Percentiles rank a stretch among this genome's conserved stretches.
phyloP scores from a whole-genome alignment of 192 early-diverging fungal genomes.

The Spizellomyces sp. region DNA sequence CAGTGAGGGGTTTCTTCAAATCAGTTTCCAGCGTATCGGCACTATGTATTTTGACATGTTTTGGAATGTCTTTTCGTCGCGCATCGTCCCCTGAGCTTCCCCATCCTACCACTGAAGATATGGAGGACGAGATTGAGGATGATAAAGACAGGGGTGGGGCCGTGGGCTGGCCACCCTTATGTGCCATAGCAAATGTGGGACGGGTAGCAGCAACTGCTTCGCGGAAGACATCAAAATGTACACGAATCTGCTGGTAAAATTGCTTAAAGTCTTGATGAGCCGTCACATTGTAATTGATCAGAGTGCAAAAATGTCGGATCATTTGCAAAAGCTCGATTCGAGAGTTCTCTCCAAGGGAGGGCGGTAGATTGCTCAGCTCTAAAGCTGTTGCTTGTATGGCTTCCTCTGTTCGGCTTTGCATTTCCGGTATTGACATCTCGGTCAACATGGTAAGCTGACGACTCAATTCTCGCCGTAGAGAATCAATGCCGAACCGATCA shows the following conservation, averaged over 20 bases:
- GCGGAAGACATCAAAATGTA: conserved; percentile 45
- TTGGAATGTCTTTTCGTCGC: neutral
- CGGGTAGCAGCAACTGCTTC: conserved; percentile 32
- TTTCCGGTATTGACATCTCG: conserved; percentile 45
- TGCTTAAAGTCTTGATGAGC: conserved; percentile 52
- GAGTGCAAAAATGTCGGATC: conserved; percentile 47
- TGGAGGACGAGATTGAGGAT: conserved; percentile 36
- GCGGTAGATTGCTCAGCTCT: conserved; percentile 41
- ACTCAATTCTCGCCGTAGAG: conserved; percentile 39
- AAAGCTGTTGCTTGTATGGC: conserved; percentile 34
- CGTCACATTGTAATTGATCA: conserved; percentile 46
- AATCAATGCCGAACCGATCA: conserved; percentile 48
- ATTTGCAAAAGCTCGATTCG: conserved; percentile 51
- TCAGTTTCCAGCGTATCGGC: conserved; percentile 12
- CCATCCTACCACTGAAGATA: conserved; percentile 37
- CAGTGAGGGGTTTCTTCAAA: conserved; percentile 26
- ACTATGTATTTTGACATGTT: neutral
- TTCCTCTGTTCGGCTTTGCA: conserved; percentile 42
- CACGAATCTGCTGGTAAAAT: conserved; percentile 44
- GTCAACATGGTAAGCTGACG: conserved; percentile 40
- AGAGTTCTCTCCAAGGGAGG: conserved; percentile 40
- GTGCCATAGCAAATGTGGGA: conserved; percentile 37
- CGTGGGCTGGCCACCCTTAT: conserved; percentile 13
- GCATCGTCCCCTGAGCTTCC: neutral
- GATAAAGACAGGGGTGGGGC: conserved; percentile 20